Conservation (phyloP, 1,284 basidiomycete genomes). For the Ganoderma lingzhi region DNA sequence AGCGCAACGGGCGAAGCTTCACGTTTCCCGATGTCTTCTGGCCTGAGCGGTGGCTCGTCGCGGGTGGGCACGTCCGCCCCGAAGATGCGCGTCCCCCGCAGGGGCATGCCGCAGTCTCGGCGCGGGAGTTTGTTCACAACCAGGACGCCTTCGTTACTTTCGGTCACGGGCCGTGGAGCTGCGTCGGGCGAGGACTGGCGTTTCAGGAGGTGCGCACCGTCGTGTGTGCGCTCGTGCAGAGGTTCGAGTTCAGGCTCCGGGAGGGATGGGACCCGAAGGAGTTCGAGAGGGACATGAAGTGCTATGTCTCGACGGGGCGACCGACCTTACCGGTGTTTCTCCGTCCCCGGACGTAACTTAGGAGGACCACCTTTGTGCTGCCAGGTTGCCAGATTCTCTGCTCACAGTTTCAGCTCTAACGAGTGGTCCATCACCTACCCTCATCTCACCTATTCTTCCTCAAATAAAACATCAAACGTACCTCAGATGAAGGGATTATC, state of each 20-base stretch:
- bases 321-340: slow-evolving; percentile 8
- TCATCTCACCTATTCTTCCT: too few relatives aligned
- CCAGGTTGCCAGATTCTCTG: too few relatives aligned
- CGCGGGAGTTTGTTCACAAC: slow-evolving; percentile 30
- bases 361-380: not conserved
- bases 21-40: slow-evolving; percentile 13
- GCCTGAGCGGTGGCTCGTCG: slow-evolving; percentile 21
- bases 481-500: too few relatives aligned
- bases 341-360: not conserved
- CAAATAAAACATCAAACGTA: too few relatives aligned
- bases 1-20: slow-evolving; percentile 16
- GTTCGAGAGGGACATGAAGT: slow-evolving; percentile 2
- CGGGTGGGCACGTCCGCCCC: not conserved
- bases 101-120: not conserved
- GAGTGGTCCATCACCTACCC: too few relatives aligned
- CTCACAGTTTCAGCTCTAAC: too few relatives aligned
- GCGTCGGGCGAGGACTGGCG: slow-evolving; percentile 42
- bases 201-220: slow-evolving; percentile 28
- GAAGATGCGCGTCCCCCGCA: not conserved
- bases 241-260: slow-evolving; percentile 5
- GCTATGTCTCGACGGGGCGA: slow-evolving; percentile 3
- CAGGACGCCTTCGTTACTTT: slow-evolving; percentile 39
- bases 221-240: slow-evolving; percentile 10
- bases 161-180: slow-evolving; percentile 39
- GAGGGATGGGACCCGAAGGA: slow-evolving; percentile 9